Evolutionary conservation across 352 stramenopile genomes (phyloP), one percentile per base, ranked within the genome.

Genomic region (Globisporangium paroecandrum): DNA sequence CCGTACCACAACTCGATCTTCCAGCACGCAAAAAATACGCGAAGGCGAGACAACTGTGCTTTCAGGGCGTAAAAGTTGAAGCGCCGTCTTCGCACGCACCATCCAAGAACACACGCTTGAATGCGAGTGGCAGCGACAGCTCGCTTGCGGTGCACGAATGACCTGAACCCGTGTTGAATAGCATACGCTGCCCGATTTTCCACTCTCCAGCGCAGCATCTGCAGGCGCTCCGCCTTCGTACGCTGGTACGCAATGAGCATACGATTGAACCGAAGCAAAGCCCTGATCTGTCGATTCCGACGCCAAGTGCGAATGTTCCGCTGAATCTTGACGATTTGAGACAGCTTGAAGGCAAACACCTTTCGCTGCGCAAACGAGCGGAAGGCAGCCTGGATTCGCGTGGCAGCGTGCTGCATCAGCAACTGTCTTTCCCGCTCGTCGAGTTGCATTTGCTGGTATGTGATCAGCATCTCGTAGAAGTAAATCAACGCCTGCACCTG

Each of bases 1-100:
- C 22, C 59, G 58, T 77, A 87, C 81, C 81, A 89, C n/a, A 55
- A 66, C 57, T 89, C 78, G 55, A 89, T 84, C 29, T 69, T 64
- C 81, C 81, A 89, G 59, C 75, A 85, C 55, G 78, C 77, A 29
- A 69, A 64, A 38, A 83, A 67, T 41, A 77, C 64, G 58, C 71
- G 74, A 22, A 87, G 60, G 4, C 76, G 71, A 34, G 74, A 62
- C 3, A 87, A 56, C 43, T 82, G 77, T 24, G 66, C 56, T 62
- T 83, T 69, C 4, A 87, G 29, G 3, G 62, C 58, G 46, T 77
- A 84, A 29, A 81, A 93, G 65, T 79, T 73, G 47, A 90, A 78
- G 9, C 72, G 68, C 49, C 55, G 63, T 32, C 61, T 61, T 20
- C 82, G 74, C 18, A 72, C 75, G 34, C 69, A 59, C 60, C 71